These are phyloP conservation scores for Pestalotiopsis sp. DNA, from an alignment of 2,329 filamentous ascomycete species.

Conservation along the genomic window DNA sequence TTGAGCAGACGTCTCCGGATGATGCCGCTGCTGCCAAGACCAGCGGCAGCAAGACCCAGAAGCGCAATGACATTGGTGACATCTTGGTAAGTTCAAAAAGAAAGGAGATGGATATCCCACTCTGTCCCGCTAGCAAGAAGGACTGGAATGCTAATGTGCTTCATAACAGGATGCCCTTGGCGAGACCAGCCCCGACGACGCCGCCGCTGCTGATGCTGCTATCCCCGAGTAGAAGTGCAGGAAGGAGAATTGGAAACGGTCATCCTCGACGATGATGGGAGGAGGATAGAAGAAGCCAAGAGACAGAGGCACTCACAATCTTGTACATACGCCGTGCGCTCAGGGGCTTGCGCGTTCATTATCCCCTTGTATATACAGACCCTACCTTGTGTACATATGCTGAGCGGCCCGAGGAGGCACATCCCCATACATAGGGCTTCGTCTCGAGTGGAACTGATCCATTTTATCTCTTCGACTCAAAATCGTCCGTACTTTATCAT, in stretches of 20 bases:
- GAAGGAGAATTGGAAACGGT: neutral
- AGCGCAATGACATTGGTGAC: neutral
- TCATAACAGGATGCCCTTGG: neutral
- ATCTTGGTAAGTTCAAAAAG: neutral
- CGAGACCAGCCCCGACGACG: neutral
- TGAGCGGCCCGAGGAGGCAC: neutral
- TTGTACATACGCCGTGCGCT: neutral
- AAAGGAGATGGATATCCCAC: neutral
- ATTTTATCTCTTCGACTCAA: neutral
- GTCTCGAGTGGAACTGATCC: neutral
- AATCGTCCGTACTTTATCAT: too few species aligned
- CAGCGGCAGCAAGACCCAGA: neutral
- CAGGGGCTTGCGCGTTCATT: neutral
- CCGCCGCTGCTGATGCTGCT: neutral
- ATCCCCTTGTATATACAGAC: neutral
- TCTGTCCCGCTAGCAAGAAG: neutral
- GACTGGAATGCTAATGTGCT: neutral
- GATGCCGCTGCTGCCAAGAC: slow-evolving; percentile 7
- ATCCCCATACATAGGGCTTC: neutral
- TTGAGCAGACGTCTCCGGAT: slow-evolving; percentile 1
- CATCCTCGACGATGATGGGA: neutral
- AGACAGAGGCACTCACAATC: neutral
- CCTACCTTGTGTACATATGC: neutral
- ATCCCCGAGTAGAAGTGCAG: neutral
- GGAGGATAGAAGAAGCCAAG: neutral